Evolutionary conservation across 345 rosid genomes (phyloP).

Genomic region (Pistacia integerrima): DNA sequence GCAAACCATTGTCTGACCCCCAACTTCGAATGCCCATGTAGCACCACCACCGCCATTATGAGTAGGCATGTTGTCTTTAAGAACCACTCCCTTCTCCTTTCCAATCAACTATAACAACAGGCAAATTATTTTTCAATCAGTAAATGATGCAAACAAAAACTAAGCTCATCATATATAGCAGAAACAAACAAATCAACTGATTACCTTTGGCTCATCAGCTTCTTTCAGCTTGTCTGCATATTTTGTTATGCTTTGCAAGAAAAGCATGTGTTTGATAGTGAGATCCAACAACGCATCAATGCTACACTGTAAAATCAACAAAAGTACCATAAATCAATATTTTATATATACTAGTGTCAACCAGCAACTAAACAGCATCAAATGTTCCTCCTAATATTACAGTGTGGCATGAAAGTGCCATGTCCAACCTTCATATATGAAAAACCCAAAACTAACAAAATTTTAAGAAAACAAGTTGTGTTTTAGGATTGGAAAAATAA

Average conservation of each 20-base stretch:
- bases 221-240: constrained; percentile 77
- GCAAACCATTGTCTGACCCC: constrained; percentile 59
- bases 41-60: constrained; percentile 43
- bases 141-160: constrained; percentile 10
- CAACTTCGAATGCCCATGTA: constrained; percentile 91
- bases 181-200: constrained; percentile 11
- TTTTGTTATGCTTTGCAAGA: constrained; percentile 84
- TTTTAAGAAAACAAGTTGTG: too few relatives aligned
- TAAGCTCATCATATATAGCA: constrained; percentile 1
- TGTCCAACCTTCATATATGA: too few relatives aligned
- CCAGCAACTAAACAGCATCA: background rate
- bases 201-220: constrained; percentile 70
- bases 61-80: constrained; percentile 29
- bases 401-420: too few relatives aligned
- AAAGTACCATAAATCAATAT: constrained; percentile 16
- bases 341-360: background rate
- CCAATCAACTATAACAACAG: constrained; percentile 37
- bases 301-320: constrained; percentile 62
- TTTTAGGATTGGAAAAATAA: too few relatives aligned
- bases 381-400: background rate
- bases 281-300: constrained; percentile 81
- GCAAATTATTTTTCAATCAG: constrained; percentile 20
- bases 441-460: too few relatives aligned
- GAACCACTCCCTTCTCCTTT: constrained; percentile 33
- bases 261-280: constrained; percentile 83